These are phyloP conservation scores for Sclerotinia minor DNA, from an alignment of 2,329 filamentous ascomycete genomes.

Conservation along the genomic window DNA sequence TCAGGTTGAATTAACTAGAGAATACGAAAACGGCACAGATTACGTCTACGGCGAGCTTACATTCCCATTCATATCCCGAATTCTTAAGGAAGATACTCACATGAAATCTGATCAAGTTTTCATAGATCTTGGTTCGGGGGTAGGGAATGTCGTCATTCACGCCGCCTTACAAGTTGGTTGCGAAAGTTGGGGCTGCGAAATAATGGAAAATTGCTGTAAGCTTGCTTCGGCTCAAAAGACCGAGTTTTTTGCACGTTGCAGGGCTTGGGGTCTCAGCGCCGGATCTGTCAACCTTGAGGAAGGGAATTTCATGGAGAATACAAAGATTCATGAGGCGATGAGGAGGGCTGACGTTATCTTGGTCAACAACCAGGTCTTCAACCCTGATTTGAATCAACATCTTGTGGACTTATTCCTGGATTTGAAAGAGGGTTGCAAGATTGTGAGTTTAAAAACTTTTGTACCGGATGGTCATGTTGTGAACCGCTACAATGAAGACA, in stretches of 20 bases:
- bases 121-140: conserved; percentile 91
- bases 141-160: conserved; percentile 93
- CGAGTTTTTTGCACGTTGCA: conserved; percentile 83
- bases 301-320: conserved; percentile 79
- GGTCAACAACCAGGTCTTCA: conserved; percentile 98
- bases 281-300: conserved; percentile 78
- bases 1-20: conserved; percentile 76
- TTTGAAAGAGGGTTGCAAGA: conserved; percentile 83
- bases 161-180: conserved; percentile 91
- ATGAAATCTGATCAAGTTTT: conserved; percentile 85
- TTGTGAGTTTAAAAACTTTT: conserved; percentile 91
- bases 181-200: conserved; percentile 94
- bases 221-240: conserved; percentile 76
- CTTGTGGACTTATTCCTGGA: conserved; percentile 90
- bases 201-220: conserved; percentile 87
- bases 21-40: conserved; percentile 87
- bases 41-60: conserved; percentile 94
- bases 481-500: conserved; percentile 68
- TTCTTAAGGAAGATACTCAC: conserved; percentile 68
- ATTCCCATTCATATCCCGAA: conserved; percentile 77
- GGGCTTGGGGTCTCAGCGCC: conserved; percentile 82
- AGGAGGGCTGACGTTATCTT: conserved; percentile 90
- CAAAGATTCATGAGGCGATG: conserved; percentile 69
- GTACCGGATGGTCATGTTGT: conserved; percentile 78
- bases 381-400: conserved; percentile 78